Percentiles rank a stretch among this genome's conserved stretches.
phyloP scores from a whole-genome alignment of 306 rosid species.

The Fragaria nilgerrensis region DNA sequence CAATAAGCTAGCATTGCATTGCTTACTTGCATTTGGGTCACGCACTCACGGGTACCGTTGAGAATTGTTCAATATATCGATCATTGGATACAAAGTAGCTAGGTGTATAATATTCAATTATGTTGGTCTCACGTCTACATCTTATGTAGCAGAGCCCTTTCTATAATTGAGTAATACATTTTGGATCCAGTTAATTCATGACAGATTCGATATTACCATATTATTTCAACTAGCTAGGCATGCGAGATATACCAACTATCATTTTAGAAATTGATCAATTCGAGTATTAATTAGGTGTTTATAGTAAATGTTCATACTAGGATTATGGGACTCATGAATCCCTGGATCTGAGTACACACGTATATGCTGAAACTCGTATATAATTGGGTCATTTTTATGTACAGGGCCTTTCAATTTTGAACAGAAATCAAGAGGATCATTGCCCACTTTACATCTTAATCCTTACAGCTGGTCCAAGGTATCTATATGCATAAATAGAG shows the following conservation, averaged over 20 bases:
- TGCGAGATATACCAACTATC: too few species aligned
- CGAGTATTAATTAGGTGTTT: background rate
- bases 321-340: background rate
- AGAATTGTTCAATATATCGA: background rate
- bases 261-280: background rate
- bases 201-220: background rate
- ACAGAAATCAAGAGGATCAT: slow-evolving; percentile 33
- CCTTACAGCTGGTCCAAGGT: slow-evolving; percentile 59
- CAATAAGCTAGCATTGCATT: background rate
- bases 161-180: background rate
- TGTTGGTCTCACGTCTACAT: background rate
- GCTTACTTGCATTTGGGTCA: background rate
- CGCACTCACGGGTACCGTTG: background rate
- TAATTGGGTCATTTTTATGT: background rate
- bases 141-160: background rate
- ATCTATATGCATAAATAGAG: background rate
- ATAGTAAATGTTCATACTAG: background rate
- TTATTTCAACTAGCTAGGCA: too few species aligned
- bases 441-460: slow-evolving; percentile 49
- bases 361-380: background rate
- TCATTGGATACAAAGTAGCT: background rate
- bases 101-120: background rate
- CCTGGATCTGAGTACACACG: background rate
- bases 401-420: slow-evolving; percentile 57
- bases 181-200: background rate